phyloP scores from a whole-genome alignment of 176 grass and related monocot genomes.

The Ensete glaucum region DNA sequence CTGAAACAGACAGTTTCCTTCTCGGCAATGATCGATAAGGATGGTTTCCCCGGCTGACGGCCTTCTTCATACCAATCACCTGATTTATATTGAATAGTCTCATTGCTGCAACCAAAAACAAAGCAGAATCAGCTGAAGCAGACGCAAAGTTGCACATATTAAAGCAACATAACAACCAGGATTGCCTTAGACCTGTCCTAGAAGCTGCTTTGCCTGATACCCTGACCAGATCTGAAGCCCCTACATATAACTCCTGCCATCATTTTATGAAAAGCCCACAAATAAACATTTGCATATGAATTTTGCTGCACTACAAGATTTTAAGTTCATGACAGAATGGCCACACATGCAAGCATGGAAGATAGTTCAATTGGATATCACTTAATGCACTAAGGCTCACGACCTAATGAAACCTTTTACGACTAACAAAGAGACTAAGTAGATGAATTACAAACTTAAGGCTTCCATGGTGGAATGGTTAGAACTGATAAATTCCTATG shows the following conservation, averaged over 20 bases:
- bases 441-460: too few species aligned
- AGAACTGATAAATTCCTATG: too few species aligned
- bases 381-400: neutral
- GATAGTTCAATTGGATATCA: neutral
- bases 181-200: neutral
- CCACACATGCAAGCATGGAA: neutral
- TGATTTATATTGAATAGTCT: neutral
- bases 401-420: neutral
- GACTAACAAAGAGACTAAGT: neutral
- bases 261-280: neutral
- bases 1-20: neutral
- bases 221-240: neutral
- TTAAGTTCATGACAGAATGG: neutral
- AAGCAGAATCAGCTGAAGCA: neutral
- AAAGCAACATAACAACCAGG: neutral
- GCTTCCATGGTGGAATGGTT: too few species aligned
- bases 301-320: neutral
- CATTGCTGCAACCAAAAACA: neutral
- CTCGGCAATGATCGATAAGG: neutral
- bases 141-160: neutral
- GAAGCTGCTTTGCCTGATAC: neutral
- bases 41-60: neutral
- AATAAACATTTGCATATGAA: neutral
- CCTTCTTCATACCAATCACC: neutral
- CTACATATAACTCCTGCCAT: neutral